These are phyloP conservation scores for Phytophthora constricta DNA, from an alignment of 352 stramenopile genomes.

Conservation along the genomic window DNA sequence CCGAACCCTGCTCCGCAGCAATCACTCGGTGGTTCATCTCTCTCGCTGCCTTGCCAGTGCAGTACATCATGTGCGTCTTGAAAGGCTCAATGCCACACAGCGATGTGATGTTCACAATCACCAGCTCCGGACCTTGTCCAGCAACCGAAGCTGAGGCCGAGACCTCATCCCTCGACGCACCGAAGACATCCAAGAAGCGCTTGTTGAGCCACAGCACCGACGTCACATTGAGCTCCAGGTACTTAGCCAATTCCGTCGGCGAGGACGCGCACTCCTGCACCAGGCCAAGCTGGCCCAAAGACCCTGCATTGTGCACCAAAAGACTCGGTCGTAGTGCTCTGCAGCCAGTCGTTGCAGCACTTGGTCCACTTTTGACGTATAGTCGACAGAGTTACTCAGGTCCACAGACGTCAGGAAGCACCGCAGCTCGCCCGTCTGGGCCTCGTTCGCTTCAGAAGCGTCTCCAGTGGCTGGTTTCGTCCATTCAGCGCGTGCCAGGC, in stretches of 20 bases:
- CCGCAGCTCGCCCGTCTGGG: constrained; percentile 24
- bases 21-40: constrained; percentile 89
- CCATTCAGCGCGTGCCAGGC: constrained; percentile 46
- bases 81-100: constrained; percentile 85
- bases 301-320: constrained; percentile 88
- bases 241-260: constrained; percentile 48
- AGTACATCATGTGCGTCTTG: constrained; percentile 83
- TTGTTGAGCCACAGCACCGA: constrained; percentile 88
- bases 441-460: not conserved
- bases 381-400: constrained; percentile 49
- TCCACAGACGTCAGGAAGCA: constrained; percentile 55
- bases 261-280: constrained; percentile 54
- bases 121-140: constrained; percentile 14
- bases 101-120: constrained; percentile 83
- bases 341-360: constrained; percentile 34
- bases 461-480: not conserved
- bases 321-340: constrained; percentile 52
- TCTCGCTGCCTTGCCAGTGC: constrained; percentile 82
- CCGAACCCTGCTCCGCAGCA: constrained; percentile 57
- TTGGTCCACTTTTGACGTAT: constrained; percentile 56
- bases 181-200: constrained; percentile 68
- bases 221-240: constrained; percentile 88
- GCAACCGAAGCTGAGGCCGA: not conserved
- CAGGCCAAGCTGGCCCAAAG: constrained; percentile 70
- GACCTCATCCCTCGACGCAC: constrained; percentile 52